Percentiles rank a stretch among this genome's conserved stretches.
phyloP scores from a whole-genome alignment of 441 rosid genomes.

The Melastoma candidum region DNA sequence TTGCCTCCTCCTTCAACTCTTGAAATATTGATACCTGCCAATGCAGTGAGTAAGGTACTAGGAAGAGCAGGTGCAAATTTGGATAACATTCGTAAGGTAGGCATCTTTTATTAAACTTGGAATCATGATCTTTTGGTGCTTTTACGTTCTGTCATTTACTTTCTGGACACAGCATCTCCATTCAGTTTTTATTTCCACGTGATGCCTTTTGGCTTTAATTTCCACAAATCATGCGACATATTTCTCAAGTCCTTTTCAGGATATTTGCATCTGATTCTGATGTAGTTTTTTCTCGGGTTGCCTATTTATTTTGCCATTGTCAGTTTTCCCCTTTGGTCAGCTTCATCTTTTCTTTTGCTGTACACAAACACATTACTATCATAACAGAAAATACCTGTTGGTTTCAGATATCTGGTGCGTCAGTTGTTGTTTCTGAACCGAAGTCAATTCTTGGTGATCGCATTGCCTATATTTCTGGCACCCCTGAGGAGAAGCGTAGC shows the following conservation, averaged over 20 bases:
- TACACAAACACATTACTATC: neutral
- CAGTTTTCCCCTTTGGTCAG: neutral
- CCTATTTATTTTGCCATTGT: too few relatives aligned
- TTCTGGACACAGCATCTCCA: neutral
- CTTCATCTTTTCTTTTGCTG: neutral
- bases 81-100: slow-evolving; percentile 79
- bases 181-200: too few relatives aligned
- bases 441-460: slow-evolving; percentile 73
- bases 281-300: too few relatives aligned
- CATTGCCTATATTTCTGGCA: slow-evolving; percentile 78
- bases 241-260: neutral
- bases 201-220: too few relatives aligned
- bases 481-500: slow-evolving; percentile 77
- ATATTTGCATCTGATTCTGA: too few relatives aligned
- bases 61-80: slow-evolving; percentile 93
- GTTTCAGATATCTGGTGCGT: slow-evolving; percentile 92
- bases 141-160: slow-evolving; percentile 4
- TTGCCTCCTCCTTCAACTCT: slow-evolving; percentile 45
- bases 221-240: too few relatives aligned
- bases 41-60: slow-evolving; percentile 76
- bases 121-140: slow-evolving; percentile 2
- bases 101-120: slow-evolving; percentile 7
- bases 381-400: slow-evolving; percentile 13
- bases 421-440: slow-evolving; percentile 79
- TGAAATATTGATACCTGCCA: slow-evolving; percentile 76